Evolutionary conservation across 805 yeast species (phyloP), one percentile per base, ranked within the genome.

Genomic region (Sungouiella blattae): DNA sequence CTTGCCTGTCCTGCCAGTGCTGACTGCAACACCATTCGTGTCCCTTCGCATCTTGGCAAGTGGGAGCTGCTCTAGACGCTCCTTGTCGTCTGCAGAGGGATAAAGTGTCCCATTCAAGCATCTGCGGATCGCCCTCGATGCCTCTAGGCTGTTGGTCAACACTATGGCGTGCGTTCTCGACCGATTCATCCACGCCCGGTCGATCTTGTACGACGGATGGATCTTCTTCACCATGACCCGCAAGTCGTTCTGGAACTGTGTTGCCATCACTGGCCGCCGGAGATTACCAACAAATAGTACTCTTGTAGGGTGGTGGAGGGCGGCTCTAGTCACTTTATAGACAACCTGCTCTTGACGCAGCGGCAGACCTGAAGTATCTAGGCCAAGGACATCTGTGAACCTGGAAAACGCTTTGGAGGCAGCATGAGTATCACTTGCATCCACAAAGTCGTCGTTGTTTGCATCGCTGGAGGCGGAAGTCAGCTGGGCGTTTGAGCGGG

Each of bases 271-370:
- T 9, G 69, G 68, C 4, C 58, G 46, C 11, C 67, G 52, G 30
- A 71, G 51, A 42, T 70, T 71, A 11, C 67, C 75, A n/a, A 70
- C 56, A 36, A 69, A 58, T 25, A 71, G 44, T 1, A 75, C 73
- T 32, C 75, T 50, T 4, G 75, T 70, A 33, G 56, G 55, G 25
- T 54, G 60, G 47, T 57, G 70, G 18, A 46, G 39, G 4, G 73
- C 57, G 12, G 46, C 47, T 4, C 55, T 60, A 21, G 35, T 41
- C 17, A 60, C 53, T 15, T 54, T 62, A 39, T 70, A 70, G 17
- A 60, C 53, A 11, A 64, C 67, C 22, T 50, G 49, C 32, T 53
- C 58, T 29, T 53, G 56, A 2, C 52, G 46, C 14, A 44, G 51
- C 18, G 29, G 24, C 22, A 9, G 12, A 7, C 24, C 35, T 7